These are phyloP conservation scores for Salvia hispanica DNA, from an alignment of 257 asterid species.

Conservation along the genomic window DNA sequence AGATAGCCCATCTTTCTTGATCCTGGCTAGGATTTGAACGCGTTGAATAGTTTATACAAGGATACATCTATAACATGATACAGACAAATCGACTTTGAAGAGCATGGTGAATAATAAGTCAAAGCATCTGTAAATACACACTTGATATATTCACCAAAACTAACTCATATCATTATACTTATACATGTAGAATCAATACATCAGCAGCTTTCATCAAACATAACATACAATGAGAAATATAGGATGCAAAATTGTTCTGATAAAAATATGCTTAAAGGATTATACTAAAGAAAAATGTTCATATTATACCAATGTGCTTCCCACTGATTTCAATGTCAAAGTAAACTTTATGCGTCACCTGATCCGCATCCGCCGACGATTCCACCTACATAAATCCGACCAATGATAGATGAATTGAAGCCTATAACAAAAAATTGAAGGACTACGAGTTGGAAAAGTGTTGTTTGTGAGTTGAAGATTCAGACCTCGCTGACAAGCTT, in stretches of 20 bases:
- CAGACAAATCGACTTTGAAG: no score
- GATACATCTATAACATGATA: no score
- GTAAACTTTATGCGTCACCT: conserved; percentile 72
- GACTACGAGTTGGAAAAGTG: neutral
- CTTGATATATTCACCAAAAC: no score
- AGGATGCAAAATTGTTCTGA: neutral
- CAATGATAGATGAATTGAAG: neutral
- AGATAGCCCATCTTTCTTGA: no score
- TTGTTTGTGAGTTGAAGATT: conserved; percentile 3
- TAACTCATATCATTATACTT: no score
- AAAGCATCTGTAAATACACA: no score
- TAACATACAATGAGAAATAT: neutral
- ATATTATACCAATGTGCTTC: conserved; percentile 51
- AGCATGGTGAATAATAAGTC: no score
- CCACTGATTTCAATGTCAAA: conserved; percentile 80
- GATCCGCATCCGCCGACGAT: conserved; percentile 45
- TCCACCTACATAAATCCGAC: conserved; percentile 43
- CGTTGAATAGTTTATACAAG: no score
- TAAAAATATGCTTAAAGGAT: neutral
- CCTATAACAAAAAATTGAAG: neutral
- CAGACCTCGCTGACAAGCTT: conserved; percentile 46
- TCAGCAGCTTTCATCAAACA: neutral
- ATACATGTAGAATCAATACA: no score
- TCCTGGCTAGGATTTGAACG: no score
- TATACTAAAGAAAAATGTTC: conserved; percentile 1